Conservation (phyloP, 169 alveolate species). For the Neospora caninum region DNA sequence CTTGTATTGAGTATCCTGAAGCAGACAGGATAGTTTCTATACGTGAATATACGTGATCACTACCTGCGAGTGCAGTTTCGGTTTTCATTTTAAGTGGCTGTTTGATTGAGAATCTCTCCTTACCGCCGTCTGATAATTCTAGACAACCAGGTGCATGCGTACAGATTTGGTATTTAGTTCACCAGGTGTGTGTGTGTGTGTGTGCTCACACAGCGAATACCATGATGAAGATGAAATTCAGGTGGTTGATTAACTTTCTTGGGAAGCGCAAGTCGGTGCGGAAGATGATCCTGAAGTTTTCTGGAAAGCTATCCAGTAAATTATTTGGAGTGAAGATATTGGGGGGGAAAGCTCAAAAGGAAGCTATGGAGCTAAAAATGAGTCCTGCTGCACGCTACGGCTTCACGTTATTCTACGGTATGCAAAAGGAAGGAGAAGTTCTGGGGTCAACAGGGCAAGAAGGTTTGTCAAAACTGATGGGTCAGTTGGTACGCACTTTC, state of each 20-base stretch:
- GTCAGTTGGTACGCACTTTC: background rate
- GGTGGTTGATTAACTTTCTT: background rate
- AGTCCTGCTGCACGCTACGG: background rate
- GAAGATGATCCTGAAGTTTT: background rate
- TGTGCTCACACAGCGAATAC: background rate
- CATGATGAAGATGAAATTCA: background rate
- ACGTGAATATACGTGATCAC: no score
- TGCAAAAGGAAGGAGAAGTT: background rate
- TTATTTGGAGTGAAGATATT: background rate
- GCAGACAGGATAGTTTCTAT: no score
- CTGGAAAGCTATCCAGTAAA: background rate
- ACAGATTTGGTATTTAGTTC: no score
- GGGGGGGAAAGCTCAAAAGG: background rate
- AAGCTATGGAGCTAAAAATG: background rate
- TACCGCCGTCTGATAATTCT: no score
- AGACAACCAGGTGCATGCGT: no score
- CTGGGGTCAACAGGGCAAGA: background rate
- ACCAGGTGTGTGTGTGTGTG: no score
- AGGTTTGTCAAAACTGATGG: background rate
- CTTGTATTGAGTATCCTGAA: no score
- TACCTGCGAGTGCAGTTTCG: no score
- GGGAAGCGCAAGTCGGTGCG: background rate
- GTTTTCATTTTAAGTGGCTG: no score
- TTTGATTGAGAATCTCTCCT: no score
- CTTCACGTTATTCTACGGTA: background rate